Percentiles rank a stretch among this genome's conserved stretches.
Conservation (phyloP, 352 stramenopile species). For the Phytophthora crassamura region DNA sequence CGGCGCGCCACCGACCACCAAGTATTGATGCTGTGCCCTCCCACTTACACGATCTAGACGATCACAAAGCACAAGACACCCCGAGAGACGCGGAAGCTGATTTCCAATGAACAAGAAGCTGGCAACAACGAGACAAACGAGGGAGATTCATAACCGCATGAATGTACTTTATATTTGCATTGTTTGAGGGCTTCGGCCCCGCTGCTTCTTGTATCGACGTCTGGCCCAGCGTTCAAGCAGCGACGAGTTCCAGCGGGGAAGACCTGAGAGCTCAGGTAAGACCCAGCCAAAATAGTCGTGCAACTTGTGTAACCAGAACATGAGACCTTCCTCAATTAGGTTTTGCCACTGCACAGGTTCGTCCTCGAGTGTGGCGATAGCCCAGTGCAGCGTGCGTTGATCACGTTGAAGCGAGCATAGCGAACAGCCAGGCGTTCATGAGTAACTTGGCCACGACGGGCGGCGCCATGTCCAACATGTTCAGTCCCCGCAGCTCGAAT, state of each 20-base stretch:
- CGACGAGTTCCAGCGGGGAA: not conserved
- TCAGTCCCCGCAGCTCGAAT: slow-evolving; percentile 32
- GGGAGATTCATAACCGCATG: slow-evolving; percentile 27
- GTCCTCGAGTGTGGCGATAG: no score
- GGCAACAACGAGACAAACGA: slow-evolving; percentile 18
- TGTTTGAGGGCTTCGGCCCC: slow-evolving; percentile 21
- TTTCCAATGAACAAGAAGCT: slow-evolving; percentile 20
- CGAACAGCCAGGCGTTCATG: slow-evolving; percentile 8
- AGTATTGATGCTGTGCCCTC: slow-evolving; percentile 20
- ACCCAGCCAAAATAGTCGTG: slow-evolving; percentile 29
- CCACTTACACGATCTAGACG: slow-evolving; percentile 1
- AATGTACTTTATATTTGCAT: slow-evolving; percentile 52
- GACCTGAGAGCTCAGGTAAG: slow-evolving; percentile 6
- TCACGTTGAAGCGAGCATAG: not conserved
- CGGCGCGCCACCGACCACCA: slow-evolving; percentile 17
- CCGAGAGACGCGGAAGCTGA: slow-evolving; percentile 1
- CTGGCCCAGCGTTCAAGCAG: no score
- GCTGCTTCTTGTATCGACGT: not conserved
- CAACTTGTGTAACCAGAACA: not conserved
- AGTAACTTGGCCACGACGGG: slow-evolving; percentile 19
- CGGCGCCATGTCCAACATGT: slow-evolving; percentile 25
- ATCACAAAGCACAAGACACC: not conserved
- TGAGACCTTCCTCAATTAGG: slow-evolving; percentile 26
- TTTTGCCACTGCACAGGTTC: not conserved
- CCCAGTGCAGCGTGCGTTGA: not conserved